Evolutionary conservation across 257 asterid genomes (phyloP).

Genomic region (Solanum boliviense): DNA sequence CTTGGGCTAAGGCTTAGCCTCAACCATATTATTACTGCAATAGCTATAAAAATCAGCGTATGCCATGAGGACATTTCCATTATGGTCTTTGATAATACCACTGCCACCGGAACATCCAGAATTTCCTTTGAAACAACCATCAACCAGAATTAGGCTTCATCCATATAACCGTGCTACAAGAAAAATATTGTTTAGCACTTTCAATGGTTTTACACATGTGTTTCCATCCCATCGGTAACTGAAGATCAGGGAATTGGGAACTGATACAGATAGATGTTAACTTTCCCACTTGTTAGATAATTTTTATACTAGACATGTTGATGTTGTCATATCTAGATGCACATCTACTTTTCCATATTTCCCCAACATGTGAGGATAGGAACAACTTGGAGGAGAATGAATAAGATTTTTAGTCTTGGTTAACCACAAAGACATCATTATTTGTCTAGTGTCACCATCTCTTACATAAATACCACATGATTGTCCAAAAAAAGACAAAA

Average conservation of each 20-base stretch:
- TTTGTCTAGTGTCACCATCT: neutral
- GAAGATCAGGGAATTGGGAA: neutral
- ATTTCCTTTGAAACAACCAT: neutral
- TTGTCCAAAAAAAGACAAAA: neutral
- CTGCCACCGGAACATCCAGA: neutral
- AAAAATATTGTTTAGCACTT: neutral
- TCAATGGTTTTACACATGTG: neutral
- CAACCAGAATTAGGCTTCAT: neutral
- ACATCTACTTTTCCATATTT: neutral
- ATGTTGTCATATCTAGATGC: neutral
- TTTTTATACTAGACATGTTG: neutral
- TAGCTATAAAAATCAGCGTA: neutral
- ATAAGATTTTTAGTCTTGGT: neutral
- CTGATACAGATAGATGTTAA: neutral
- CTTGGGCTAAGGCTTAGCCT: neutral
- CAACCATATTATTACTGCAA: neutral
- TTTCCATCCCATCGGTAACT: neutral
- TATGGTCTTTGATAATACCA: neutral
- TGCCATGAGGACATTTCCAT: neutral
- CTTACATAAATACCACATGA: neutral
- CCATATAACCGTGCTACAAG: neutral
- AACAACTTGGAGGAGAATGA: neutral
- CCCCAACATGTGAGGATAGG: neutral
- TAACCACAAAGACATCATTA: neutral
- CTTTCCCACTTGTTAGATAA: neutral